phyloP scores from a whole-genome alignment of 1,284 basidiomycete genomes.

The Anthracocystis panici-leucophaei region DNA sequence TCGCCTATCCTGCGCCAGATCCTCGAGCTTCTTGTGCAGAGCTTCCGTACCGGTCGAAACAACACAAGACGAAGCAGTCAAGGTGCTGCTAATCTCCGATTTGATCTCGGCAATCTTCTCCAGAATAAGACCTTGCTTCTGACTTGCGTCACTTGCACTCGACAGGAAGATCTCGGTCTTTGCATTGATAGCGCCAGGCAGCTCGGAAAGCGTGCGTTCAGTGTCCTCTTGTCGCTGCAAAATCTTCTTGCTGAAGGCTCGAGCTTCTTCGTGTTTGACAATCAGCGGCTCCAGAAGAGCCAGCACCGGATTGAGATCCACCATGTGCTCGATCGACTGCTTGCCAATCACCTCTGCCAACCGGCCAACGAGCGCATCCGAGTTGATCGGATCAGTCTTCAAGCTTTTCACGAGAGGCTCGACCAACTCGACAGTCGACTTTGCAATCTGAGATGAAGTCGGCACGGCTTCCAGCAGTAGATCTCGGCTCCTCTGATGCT shows the following conservation, averaged over 20 bases:
- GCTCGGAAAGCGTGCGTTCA: constrained; percentile 46
- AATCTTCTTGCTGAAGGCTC: constrained; percentile 38
- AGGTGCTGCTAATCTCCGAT: constrained; percentile 11
- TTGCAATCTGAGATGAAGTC: constrained; percentile 26
- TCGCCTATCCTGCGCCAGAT: constrained; percentile 10
- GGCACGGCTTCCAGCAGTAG: constrained; percentile 19
- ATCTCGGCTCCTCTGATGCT: constrained; percentile 25
- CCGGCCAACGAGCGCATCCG: constrained; percentile 38
- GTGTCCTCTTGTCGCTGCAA: constrained; percentile 56
- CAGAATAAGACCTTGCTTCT: constrained; percentile 22
- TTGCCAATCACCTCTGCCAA: constrained; percentile 52
- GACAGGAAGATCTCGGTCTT: constrained; percentile 62
- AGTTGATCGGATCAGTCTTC: constrained; percentile 51
- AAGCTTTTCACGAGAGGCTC: constrained; percentile 44
- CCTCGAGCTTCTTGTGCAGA: constrained; percentile 26
- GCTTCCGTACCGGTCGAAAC: background rate
- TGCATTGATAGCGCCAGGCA: constrained; percentile 59
- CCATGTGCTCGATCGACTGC: constrained; percentile 59
- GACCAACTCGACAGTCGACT: constrained; percentile 38
- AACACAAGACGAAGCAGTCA: background rate
- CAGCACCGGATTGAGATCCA: constrained; percentile 57
- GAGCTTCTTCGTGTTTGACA: constrained; percentile 53
- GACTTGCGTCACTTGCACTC: constrained; percentile 21
- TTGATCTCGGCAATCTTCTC: constrained; percentile 30
- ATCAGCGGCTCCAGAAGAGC: constrained; percentile 62